Evolutionary conservation across 768 basidiomycete species (phyloP).

Genomic region (Leccinum pellstonianum): DNA sequence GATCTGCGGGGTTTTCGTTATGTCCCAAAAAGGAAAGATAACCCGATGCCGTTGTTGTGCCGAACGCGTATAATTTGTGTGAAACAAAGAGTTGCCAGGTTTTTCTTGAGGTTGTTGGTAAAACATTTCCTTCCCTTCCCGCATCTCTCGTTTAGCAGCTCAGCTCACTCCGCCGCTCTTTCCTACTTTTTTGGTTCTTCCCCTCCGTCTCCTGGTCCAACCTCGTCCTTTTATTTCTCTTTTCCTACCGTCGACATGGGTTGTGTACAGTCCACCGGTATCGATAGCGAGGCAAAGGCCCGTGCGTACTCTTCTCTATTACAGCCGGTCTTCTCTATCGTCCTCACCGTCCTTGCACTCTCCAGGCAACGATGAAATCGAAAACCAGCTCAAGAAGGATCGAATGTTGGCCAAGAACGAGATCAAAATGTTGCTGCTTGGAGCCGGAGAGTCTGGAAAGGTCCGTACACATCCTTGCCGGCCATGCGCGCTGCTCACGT

Average conservation of each 20-base stretch:
- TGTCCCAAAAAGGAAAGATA: conserved; percentile 13
- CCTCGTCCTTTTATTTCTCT: conserved; percentile 6
- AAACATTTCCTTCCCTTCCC: conserved; percentile 1
- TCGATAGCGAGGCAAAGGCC: conserved; percentile 81
- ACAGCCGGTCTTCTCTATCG: background rate
- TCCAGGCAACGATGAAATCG: conserved; percentile 89
- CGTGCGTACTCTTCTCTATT: conserved; percentile 48
- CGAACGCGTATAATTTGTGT: conserved; percentile 19
- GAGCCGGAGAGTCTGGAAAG: conserved; percentile 97
- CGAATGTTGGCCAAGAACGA: conserved; percentile 88
- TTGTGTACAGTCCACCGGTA: conserved; percentile 66
- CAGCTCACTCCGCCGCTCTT: conserved; percentile 23
- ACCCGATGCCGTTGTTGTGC: conserved; percentile 18
- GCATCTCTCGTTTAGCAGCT: conserved; percentile 14
- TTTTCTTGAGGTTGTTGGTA: conserved; percentile 12
- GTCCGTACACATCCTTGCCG: conserved; percentile 37
- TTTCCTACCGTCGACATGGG: conserved; percentile 48
- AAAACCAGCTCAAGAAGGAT: conserved; percentile 88
- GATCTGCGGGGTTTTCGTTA: conserved; percentile 17
- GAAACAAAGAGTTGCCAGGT: conserved; percentile 1
- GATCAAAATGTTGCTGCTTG: conserved; percentile 94
- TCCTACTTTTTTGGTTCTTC: conserved; percentile 15
- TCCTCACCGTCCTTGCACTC: background rate
- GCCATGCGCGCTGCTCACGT: background rate
- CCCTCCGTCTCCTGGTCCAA: conserved; percentile 4